These are phyloP conservation scores for Cenchrus fungigraminus DNA, from an alignment of 176 grass and related monocot genomes.

Conservation along the genomic window DNA sequence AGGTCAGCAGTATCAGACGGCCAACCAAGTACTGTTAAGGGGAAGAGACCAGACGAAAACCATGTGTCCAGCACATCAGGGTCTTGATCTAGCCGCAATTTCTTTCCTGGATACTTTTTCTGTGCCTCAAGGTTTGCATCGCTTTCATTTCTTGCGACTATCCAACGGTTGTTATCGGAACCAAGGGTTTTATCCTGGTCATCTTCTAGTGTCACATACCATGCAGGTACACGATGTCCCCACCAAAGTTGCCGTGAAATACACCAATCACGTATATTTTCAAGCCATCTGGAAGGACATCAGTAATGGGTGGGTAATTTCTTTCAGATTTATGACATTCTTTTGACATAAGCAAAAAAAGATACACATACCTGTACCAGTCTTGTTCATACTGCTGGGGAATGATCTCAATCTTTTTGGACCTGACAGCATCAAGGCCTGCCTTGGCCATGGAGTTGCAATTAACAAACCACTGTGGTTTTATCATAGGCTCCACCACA, in stretches of 20 bases:
- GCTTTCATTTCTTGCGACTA: constrained; percentile 81
- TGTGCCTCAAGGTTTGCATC: constrained; percentile 72
- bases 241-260: constrained; percentile 95
- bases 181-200: constrained; percentile 65
- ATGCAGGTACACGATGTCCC: constrained; percentile 84
- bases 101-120: constrained; percentile 63
- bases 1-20: constrained; percentile 76
- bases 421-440: constrained; percentile 78
- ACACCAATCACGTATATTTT: constrained; percentile 96
- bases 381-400: constrained; percentile 93
- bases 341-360: not conserved
- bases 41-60: constrained; percentile 94
- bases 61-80: constrained; percentile 96
- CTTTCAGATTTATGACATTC: constrained; percentile 4
- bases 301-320: constrained; percentile 17
- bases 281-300: constrained; percentile 74
- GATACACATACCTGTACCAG: constrained; percentile 73
- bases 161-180: constrained; percentile 73
- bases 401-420: constrained; percentile 88
- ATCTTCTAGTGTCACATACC: constrained; percentile 83
- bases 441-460: constrained; percentile 82
- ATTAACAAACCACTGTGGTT: constrained; percentile 90
- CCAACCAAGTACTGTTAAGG: constrained; percentile 86
- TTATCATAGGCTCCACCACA: constrained; percentile 87
- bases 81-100: constrained; percentile 71